Evolutionary conservation across 2,329 filamentous ascomycete genomes (phyloP).

Genomic region (Graphiopsis chlorocephala): DNA sequence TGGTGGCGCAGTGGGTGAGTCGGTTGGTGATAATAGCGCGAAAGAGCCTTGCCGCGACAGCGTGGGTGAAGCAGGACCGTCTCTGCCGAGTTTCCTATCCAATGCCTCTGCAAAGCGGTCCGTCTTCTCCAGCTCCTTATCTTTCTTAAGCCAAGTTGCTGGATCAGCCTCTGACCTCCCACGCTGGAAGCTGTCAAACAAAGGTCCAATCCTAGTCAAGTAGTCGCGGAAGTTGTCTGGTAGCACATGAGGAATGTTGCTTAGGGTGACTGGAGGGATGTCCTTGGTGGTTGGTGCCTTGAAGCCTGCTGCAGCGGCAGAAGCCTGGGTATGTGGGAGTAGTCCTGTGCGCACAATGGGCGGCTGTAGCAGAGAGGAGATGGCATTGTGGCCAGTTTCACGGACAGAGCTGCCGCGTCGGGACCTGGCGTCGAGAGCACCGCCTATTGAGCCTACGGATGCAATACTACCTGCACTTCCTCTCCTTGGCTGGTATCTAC

Average conservation of each 20-base stretch:
- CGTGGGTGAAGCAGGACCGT: slow-evolving; percentile 33
- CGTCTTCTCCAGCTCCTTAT: slow-evolving; percentile 42
- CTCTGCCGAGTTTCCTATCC: slow-evolving; percentile 40
- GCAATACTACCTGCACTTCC: slow-evolving; percentile 71
- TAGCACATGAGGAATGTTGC: slow-evolving; percentile 82
- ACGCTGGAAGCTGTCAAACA: slow-evolving; percentile 86
- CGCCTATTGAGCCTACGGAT: slow-evolving; percentile 83
- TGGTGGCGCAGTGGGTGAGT: slow-evolving; percentile 36
- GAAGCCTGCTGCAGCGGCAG: slow-evolving; percentile 57
- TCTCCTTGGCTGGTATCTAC: slow-evolving; percentile 59
- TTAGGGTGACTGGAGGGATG: slow-evolving; percentile 88
- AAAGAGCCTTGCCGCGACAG: slow-evolving; percentile 41
- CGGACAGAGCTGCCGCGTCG: slow-evolving; percentile 57
- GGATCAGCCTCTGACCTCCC: slow-evolving; percentile 73
- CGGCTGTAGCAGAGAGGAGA: slow-evolving; percentile 87
- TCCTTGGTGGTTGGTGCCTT: slow-evolving; percentile 82
- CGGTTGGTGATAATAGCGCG: slow-evolving; percentile 44
- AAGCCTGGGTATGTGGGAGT: slow-evolving; percentile 71
- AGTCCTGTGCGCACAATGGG: slow-evolving; percentile 87
- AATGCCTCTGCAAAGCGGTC: slow-evolving; percentile 51
- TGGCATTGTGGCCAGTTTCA: slow-evolving; percentile 87
- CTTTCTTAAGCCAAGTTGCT: slow-evolving; percentile 46
- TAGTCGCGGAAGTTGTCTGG: slow-evolving; percentile 79
- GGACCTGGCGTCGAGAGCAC: slow-evolving; percentile 69
- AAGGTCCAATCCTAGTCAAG: slow-evolving; percentile 74